phyloP scores from a whole-genome alignment of 306 rosid species.

The Rubus parviflorus region DNA sequence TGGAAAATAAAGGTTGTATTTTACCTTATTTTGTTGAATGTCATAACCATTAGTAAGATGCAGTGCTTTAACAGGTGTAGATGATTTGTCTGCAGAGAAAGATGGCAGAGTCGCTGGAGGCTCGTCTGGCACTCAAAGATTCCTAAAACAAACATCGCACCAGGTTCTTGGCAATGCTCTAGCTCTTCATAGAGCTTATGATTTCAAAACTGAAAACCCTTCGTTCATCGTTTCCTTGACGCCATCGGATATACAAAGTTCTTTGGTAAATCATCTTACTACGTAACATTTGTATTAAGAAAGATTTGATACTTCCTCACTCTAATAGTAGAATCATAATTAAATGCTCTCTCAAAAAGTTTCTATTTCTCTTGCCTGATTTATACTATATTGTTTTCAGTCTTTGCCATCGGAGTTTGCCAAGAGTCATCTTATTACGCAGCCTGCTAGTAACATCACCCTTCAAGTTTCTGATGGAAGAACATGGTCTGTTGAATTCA shows the following conservation, averaged over 20 bases:
- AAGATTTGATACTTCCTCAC: neutral
- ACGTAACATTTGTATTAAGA: neutral
- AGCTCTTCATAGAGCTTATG: neutral
- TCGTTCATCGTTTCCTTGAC: neutral
- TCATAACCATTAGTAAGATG: neutral
- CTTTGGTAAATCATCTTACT: neutral
- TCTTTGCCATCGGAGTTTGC: neutral
- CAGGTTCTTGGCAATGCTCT: neutral
- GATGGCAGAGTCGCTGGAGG: neutral
- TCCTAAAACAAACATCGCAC: neutral
- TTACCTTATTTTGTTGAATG: neutral
- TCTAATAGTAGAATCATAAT: neutral
- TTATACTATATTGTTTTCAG: neutral
- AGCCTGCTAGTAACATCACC: neutral
- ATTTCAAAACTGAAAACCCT: neutral
- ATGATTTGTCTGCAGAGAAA: neutral
- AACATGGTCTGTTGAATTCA: neutral
- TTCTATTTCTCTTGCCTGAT: neutral
- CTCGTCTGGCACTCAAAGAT: neutral
- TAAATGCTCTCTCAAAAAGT: neutral
- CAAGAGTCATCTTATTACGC: neutral
- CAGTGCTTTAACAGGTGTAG: neutral
- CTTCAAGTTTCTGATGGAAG: conserved; percentile 16
- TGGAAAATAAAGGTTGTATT: neutral
- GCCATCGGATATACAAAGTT: neutral